These are phyloP conservation scores for Tylopilus sp. DNA, from an alignment of 768 basidiomycete genomes.

Conservation along the genomic window DNA sequence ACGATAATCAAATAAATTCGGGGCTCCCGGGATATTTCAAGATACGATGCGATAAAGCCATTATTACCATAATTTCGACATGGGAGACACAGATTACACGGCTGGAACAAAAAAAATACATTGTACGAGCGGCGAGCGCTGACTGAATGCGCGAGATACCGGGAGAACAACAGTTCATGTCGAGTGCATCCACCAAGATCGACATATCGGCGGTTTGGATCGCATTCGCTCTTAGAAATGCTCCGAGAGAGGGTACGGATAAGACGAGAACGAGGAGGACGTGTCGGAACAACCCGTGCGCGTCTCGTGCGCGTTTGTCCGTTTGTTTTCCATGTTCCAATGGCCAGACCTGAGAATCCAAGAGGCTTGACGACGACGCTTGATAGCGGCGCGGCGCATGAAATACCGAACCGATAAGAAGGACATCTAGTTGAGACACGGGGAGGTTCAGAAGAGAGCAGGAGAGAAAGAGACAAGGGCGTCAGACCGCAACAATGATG, in stretches of 20 bases:
- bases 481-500: constrained; percentile 10
- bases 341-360: constrained; percentile 22
- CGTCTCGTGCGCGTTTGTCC: constrained; percentile 2
- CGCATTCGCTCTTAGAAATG: constrained; percentile 1
- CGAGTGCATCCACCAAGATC: no score
- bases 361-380: constrained; percentile 24
- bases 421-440: constrained; percentile 1
- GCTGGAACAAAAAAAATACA: no score
- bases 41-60: no score
- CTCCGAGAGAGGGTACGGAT: constrained; percentile 18
- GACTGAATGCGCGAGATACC: no score
- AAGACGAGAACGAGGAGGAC: constrained; percentile 14
- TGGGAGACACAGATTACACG: no score
- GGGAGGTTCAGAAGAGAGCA: not conserved
- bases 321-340: constrained; percentile 20
- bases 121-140: no score
- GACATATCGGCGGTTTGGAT: no score
- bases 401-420: constrained; percentile 14
- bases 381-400: constrained; percentile 15
- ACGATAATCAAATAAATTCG: no score
- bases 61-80: no score
- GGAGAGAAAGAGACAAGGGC: not conserved
- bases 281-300: constrained; percentile 12
- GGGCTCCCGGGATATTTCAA: no score
- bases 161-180: no score